Conservation (phyloP, 768 basidiomycete genomes). For the Daedaleopsis sinensis region DNA sequence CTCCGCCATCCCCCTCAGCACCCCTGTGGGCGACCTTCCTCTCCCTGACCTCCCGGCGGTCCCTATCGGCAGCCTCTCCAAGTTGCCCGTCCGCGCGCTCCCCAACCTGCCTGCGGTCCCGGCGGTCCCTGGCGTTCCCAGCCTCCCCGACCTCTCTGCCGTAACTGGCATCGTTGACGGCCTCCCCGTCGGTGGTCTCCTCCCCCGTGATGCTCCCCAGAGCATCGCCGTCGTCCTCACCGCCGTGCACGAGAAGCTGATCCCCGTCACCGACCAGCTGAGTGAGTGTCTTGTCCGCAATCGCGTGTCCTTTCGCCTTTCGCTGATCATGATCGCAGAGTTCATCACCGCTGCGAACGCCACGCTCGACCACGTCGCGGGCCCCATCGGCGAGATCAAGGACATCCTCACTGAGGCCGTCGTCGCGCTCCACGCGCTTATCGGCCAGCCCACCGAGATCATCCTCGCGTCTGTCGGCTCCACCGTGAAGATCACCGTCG, state of each 20-base stretch:
- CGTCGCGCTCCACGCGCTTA: constrained; percentile 30
- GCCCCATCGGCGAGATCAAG: constrained; percentile 30
- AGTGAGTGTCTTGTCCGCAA: constrained; percentile 26
- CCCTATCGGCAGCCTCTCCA: too few species aligned
- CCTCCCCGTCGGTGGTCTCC: constrained; percentile 7
- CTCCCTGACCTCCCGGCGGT: constrained; percentile 1
- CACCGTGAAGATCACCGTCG: constrained; percentile 29
- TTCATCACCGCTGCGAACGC: constrained; percentile 29
- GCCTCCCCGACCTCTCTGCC: background rate
- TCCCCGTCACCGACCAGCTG: constrained; percentile 23
- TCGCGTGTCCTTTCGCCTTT: too few species aligned
- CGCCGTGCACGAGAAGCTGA: constrained; percentile 17
- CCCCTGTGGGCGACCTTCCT: background rate
- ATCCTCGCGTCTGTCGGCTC: constrained; percentile 32
- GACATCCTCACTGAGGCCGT: constrained; percentile 26
- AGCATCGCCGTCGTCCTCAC: constrained; percentile 33
- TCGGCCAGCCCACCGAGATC: constrained; percentile 22
- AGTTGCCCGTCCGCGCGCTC: too few species aligned
- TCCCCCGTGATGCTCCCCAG: constrained; percentile 20
- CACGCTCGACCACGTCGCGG: constrained; percentile 25
- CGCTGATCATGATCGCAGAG: constrained; percentile 21
- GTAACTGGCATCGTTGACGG: background rate
- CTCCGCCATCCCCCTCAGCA: constrained; percentile 21
- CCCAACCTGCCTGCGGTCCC: constrained; percentile 2
- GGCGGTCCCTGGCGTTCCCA: background rate